Evolutionary conservation across 139 green algal genomes (phyloP).

Genomic region (Monoraphidium neglectum): DNA sequence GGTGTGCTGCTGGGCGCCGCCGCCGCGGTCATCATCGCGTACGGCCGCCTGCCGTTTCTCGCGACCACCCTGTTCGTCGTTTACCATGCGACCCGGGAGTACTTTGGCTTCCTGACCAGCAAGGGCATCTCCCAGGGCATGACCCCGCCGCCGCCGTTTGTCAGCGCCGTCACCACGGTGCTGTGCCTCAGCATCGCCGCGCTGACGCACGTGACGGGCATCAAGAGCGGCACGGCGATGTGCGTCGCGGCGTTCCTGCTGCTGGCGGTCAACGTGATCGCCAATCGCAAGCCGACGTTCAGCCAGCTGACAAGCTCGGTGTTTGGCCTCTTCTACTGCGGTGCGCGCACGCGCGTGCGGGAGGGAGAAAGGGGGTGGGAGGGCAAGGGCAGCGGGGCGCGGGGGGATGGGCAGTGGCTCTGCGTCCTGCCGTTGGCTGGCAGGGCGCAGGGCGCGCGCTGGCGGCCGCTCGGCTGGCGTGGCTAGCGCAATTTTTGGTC

Average conservation of each 20-base stretch:
- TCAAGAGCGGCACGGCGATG: slow-evolving; percentile 48
- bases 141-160: slow-evolving; percentile 62
- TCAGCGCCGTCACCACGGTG: slow-evolving; percentile 61
- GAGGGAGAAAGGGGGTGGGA: neutral
- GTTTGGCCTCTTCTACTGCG: slow-evolving; percentile 95
- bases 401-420: neutral
- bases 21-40: slow-evolving; percentile 60
- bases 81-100: slow-evolving; percentile 77
- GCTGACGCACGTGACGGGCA: slow-evolving; percentile 39
- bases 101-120: slow-evolving; percentile 69
- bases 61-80: slow-evolving; percentile 58
- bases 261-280: slow-evolving; percentile 76
- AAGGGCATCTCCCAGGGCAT: slow-evolving; percentile 64
- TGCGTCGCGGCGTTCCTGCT: slow-evolving; percentile 81
- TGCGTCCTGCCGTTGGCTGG: too few relatives aligned
- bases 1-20: slow-evolving; percentile 59
- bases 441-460: neutral
- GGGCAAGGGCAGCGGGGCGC: neutral
- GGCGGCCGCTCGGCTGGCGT: neutral
- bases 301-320: slow-evolving; percentile 81
- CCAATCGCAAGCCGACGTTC: slow-evolving; percentile 73
- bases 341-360: slow-evolving; percentile 43
- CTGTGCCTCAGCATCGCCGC: slow-evolving; percentile 73
- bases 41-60: slow-evolving; percentile 59
- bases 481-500: neutral